These are phyloP conservation scores for Brettanomyces nanus DNA, from an alignment of 805 yeast species.

Conservation along the genomic window DNA sequence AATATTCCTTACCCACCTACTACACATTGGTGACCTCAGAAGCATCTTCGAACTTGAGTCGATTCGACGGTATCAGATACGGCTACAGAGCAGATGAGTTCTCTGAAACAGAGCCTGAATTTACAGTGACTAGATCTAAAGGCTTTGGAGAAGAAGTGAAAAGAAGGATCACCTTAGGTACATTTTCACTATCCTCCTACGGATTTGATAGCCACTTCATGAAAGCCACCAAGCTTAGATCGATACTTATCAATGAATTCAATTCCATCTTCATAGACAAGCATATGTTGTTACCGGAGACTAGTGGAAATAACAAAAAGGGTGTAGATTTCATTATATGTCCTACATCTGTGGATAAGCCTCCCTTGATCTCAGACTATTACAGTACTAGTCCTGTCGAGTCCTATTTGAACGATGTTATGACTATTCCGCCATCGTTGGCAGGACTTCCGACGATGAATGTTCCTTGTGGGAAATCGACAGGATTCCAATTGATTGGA, in stretches of 20 bases:
- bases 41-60: slow-evolving; percentile 83
- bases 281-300: slow-evolving; percentile 29
- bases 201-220: slow-evolving; percentile 65
- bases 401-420: slow-evolving; percentile 70
- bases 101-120: slow-evolving; percentile 27
- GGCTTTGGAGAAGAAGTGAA: slow-evolving; percentile 82
- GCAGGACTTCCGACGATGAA: slow-evolving; percentile 87
- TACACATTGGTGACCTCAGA: slow-evolving; percentile 88
- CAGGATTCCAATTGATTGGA: slow-evolving; percentile 77
- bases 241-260: slow-evolving; percentile 54
- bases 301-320: slow-evolving; percentile 10
- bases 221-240: slow-evolving; percentile 65
- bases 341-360: slow-evolving; percentile 60
- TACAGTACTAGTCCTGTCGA: slow-evolving; percentile 34
- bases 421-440: slow-evolving; percentile 84
- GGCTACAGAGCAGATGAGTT: slow-evolving; percentile 43
- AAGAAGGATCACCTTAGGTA: slow-evolving; percentile 77
- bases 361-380: slow-evolving; percentile 28
- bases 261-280: slow-evolving; percentile 49
- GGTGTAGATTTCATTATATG: slow-evolving; percentile 64
- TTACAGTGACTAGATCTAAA: slow-evolving; percentile 48
- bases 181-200: slow-evolving; percentile 73
- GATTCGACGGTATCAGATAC: slow-evolving; percentile 86
- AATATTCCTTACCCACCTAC: slow-evolving; percentile 66
- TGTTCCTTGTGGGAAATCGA: slow-evolving; percentile 48